Percentiles rank a stretch among this genome's conserved stretches.
These are phyloP conservation scores for Oryza brachyantha DNA, from an alignment of 176 grass and related monocot species.

Conservation along the genomic window DNA sequence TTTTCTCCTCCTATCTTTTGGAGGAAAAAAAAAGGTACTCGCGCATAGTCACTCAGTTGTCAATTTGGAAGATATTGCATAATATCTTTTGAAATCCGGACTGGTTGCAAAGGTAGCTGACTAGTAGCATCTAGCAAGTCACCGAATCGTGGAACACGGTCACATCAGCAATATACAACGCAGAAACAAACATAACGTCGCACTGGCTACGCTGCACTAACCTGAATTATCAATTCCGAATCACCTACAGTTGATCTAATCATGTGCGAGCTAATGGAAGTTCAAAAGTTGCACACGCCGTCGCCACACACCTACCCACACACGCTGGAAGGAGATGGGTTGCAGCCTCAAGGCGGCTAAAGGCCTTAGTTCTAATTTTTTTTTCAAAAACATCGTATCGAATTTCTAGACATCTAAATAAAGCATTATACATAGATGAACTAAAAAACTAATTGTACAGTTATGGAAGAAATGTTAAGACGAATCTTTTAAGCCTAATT, in stretches of 20 bases:
- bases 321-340: not conserved
- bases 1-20: not conserved
- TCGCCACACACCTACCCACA: not conserved
- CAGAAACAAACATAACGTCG: not conserved
- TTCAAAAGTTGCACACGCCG: not conserved
- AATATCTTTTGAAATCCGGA: conserved; percentile 15
- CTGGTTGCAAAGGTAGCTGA: conserved; percentile 7
- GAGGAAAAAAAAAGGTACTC: not conserved
- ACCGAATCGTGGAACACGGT: conserved; percentile 14
- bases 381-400: no score
- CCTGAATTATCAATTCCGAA: conserved; percentile 13
- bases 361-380: no score
- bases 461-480: no score
- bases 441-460: no score
- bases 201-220: conserved; percentile 11
- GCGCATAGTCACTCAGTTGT: not conserved
- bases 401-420: no score
- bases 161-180: conserved; percentile 14
- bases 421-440: no score
- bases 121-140: conserved; percentile 19
- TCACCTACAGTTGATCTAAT: not conserved
- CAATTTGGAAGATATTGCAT: conserved; percentile 17
- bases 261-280: conserved; percentile 26
- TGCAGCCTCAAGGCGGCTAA: not conserved
- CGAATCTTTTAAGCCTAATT: no score